Base-by-base conservation (phyloP, 495 filamentous ascomycete genomes). In the Hyphodiscus hymeniophilus region DNA sequence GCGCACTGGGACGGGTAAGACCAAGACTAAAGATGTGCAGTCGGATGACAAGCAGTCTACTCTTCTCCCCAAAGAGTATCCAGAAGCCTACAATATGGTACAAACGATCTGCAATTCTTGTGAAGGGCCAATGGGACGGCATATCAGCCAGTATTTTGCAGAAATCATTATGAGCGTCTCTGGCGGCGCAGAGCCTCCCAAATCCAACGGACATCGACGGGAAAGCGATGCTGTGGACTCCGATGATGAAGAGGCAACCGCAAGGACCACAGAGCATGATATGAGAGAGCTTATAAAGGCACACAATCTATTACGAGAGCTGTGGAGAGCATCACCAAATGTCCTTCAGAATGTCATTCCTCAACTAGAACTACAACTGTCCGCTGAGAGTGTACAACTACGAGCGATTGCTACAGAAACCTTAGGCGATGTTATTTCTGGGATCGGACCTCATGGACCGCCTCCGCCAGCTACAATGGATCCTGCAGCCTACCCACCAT, bases 81-180 rank as follows among this genome's bases (percentile, higher is more conserved):
- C 91, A 2, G 77, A 88, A 21, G 89, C 92, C 1, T 97, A 99
- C 62, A 87, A 87, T 55, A 95, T 96, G 87, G 89, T 92, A 23
- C 94, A 90, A 63, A 82, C 82, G 5, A 82, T 99, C 23, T 99
- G 92, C 64, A 92, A 91, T 57, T 69, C 74, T n/a, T 91, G 81
- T 48, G 80, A 86, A 2, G 92, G 95, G 50, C 87, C 89, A 61
- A 96, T 99, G 91, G 82, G 87, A 1, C 81, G 89, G 40, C 84
- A 89, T 55, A 82, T 96, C 45, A 89, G 88, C 53, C 89, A 94
- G 59, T 99, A 96, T 60, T 99, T 99, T 65, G 92, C 89, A 63
- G 88, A 95, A 48, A 87, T 97, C 18, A 91, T 99, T 45, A 78
- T 95, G 38, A 87, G 95, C 56, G 82, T 86, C 11, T 88, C 91